Conservation (phyloP, 768 basidiomycete species). For the Termitomyces sp. region DNA sequence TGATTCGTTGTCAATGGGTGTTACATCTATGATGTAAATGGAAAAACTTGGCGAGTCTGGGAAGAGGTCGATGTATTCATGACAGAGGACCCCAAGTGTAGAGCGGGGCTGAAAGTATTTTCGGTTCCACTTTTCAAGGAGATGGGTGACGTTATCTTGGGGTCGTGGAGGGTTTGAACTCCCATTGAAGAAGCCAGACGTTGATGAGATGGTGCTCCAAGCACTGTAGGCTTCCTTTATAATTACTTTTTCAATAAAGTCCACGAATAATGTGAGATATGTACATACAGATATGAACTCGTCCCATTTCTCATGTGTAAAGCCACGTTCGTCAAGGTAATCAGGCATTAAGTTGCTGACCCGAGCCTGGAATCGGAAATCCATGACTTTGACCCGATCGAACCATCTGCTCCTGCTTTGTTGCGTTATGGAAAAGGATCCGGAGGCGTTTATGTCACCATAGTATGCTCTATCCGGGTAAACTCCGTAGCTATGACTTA, state of each 20-base stretch:
- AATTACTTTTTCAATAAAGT: not conserved
- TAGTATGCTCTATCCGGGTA: not conserved
- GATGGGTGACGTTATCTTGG: conserved; percentile 18
- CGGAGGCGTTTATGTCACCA: not conserved
- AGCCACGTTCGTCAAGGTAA: conserved; percentile 5
- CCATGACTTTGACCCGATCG: conserved; percentile 17
- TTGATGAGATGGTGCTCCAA: conserved; percentile 12
- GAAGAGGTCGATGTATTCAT: conserved; percentile 17
- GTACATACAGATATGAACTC: conserved; percentile 17
- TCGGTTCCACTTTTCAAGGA: conserved; percentile 17
- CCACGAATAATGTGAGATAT: not conserved
- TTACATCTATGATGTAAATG: conserved; percentile 22
- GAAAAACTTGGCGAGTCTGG: conserved; percentile 20
- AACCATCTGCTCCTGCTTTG: not conserved
- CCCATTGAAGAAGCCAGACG: not conserved
- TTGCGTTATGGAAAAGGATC: not conserved
- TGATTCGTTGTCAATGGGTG: conserved; percentile 1
- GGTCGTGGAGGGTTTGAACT: conserved; percentile 9
- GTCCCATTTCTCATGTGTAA: conserved; percentile 16
- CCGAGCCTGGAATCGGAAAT: conserved; percentile 15
- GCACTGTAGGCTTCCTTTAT: conserved; percentile 15
- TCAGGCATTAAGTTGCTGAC: conserved; percentile 11
- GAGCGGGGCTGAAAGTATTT: conserved; percentile 14
- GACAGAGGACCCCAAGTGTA: conserved; percentile 15
- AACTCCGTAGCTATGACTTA: not conserved